Evolutionary conservation across 1,139 yeast genomes (phyloP), one percentile per base, ranked within the genome.

Genomic region (Hemisphaericaspora lyxosophila): DNA sequence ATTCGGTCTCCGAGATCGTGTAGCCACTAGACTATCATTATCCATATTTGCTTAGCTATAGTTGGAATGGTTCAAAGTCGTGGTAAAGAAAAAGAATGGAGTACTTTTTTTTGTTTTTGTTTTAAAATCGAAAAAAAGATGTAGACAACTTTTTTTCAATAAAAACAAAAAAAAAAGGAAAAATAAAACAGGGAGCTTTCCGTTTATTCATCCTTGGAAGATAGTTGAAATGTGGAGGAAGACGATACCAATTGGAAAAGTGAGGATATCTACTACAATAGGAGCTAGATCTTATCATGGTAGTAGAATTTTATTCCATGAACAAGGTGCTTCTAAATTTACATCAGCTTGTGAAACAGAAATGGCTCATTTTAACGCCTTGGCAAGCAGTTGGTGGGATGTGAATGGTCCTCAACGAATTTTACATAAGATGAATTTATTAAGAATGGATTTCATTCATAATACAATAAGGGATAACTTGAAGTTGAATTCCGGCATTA

Each of bases 321-420:
- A 31, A 22, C 26, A 14, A 19, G 32, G 11, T 4, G 11, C 11
- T 19, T 15, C 36, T 2, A 38, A 37, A 17, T 20, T 36, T 11
- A 43, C 49, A 5, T 39, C 43, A 11, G 34, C 48, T n/a, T 43
- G 47, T 6, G 57, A 47, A 9, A 63, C 62, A 2, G 97, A 92
- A 59, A 70, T 82, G 57, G 60, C 74, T 12, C 98, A 94, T 60
- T 92, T 92, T 62, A 82, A 86, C 50, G 78, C 82, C 25, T 68
- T 92, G 36, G 98, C 99, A 1, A 73, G 84, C 11, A 64, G 87
- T 17, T 92, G 98, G 99, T 92, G 99, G 98, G 96, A 94, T 54
- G 82, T 86, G 13, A 67, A 82, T 47, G 98, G 98, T 0, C 86
- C 97, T 3, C 97, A 92, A 56, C 68, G 97, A 27, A 86, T 92